Evolutionary conservation across 129 eudicot species (phyloP).

Genomic region (Flaveria ramosissima): DNA sequence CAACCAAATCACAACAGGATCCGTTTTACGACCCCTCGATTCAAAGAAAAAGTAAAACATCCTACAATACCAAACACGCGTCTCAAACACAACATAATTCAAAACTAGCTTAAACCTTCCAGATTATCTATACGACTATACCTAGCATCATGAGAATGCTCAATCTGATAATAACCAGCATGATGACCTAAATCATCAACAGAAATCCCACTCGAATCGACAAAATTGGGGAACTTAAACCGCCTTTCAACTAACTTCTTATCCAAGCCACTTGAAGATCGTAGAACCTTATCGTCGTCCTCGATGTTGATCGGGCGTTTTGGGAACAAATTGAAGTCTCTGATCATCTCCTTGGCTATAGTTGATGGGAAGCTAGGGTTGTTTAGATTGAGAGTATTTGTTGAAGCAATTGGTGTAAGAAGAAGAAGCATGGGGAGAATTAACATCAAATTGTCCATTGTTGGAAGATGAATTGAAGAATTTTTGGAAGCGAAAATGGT

Average conservation of each 20-base stretch:
- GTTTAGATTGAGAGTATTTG: conserved; percentile 37
- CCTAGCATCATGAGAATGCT: conserved; percentile 74
- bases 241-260: conserved; percentile 64
- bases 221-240: conserved; percentile 58
- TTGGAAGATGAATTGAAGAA: neutral
- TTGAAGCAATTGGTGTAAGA: conserved; percentile 32
- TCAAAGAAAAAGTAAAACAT: conserved; percentile 96
- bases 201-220: conserved; percentile 43
- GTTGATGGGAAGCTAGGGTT: conserved; percentile 40
- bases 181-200: conserved; percentile 80
- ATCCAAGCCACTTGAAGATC: conserved; percentile 12
- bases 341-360: conserved; percentile 59
- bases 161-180: conserved; percentile 83
- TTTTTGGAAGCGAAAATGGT: conserved; percentile 8
- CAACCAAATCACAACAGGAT: conserved; percentile 92
- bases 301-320: conserved; percentile 50
- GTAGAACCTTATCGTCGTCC: conserved; percentile 27
- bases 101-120: too few species aligned
- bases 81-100: neutral
- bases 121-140: conserved; percentile 27
- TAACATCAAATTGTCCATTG: conserved; percentile 26
- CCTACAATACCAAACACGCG: conserved; percentile 43
- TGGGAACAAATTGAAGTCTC: conserved; percentile 76
- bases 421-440: conserved; percentile 30
- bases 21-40: conserved; percentile 67